These are phyloP conservation scores for Moesziomyces antarcticus DNA, from an alignment of 1,284 basidiomycete genomes.

Conservation along the genomic window DNA sequence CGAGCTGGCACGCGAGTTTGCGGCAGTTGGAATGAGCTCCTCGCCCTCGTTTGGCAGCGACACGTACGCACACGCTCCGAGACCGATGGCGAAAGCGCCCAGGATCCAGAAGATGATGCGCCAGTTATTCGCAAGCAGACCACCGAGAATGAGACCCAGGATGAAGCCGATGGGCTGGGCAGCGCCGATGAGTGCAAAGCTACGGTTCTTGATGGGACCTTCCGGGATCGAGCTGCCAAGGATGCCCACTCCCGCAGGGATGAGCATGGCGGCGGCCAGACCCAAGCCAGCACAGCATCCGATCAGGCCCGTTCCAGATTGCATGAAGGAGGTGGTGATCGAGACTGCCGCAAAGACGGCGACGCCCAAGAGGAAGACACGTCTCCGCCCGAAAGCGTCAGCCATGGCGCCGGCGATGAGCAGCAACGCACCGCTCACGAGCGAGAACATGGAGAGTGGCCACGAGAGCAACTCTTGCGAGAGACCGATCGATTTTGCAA, in stretches of 20 bases:
- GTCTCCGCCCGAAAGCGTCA: conserved; percentile 69
- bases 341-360: conserved; percentile 62
- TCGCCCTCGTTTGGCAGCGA: conserved; percentile 69
- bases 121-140: conserved; percentile 75
- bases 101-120: conserved; percentile 74
- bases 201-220: conserved; percentile 62
- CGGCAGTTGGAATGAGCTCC: conserved; percentile 22
- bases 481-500: conserved; percentile 68
- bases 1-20: conserved; percentile 10
- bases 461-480: conserved; percentile 72
- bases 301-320: conserved; percentile 59
- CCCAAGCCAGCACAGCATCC: conserved; percentile 63
- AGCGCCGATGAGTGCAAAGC: conserved; percentile 69
- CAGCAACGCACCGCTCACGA: conserved; percentile 74
- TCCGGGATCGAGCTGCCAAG: conserved; percentile 63
- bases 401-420: conserved; percentile 69
- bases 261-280: conserved; percentile 42
- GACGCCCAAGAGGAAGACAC: conserved; percentile 70
- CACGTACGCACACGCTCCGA: conserved; percentile 70
- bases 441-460: conserved; percentile 74
- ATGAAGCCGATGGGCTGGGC: conserved; percentile 78
- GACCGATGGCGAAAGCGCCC: conserved; percentile 72
- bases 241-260: conserved; percentile 62
- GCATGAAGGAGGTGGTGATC: conserved; percentile 63
- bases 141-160: conserved; percentile 77